These are phyloP conservation scores for Calonectria montana DNA, from an alignment of 2,329 filamentous ascomycete species.

Conservation along the genomic window DNA sequence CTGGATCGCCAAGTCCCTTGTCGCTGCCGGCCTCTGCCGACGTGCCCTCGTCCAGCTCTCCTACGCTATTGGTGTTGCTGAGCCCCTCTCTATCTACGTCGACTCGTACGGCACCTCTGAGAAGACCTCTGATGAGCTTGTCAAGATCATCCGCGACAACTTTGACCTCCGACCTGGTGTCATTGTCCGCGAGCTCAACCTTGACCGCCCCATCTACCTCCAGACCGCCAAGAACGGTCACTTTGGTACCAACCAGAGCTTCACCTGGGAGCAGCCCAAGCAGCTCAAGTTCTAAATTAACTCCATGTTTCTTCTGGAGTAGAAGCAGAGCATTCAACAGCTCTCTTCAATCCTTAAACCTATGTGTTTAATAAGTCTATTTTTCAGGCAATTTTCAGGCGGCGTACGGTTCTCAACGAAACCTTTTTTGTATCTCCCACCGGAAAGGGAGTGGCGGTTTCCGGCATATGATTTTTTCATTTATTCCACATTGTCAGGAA, in stretches of 20 bases:
- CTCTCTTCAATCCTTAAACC: constrained; percentile 48
- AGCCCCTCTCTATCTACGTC: constrained; percentile 97
- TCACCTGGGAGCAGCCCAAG: constrained; percentile 99
- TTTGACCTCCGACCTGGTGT: constrained; percentile 98
- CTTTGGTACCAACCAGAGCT: constrained; percentile 96
- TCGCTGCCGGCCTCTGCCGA: constrained; percentile 87
- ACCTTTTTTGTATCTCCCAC: constrained; percentile 50
- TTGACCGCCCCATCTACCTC: constrained; percentile 97
- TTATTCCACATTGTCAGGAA: constrained; percentile 40
- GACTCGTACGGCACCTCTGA: constrained; percentile 96
- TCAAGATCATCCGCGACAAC: constrained; percentile 94
- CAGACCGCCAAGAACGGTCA: constrained; percentile 99
- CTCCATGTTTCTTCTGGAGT: constrained; percentile 29
- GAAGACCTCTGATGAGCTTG: constrained; percentile 91
- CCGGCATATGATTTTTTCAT: constrained; percentile 47
- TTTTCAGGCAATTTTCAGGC: constrained; percentile 50
- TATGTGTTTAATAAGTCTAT: constrained; percentile 53
- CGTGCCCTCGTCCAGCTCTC: constrained; percentile 97
- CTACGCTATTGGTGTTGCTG: constrained; percentile 98
- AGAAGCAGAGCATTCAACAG: constrained; percentile 55
- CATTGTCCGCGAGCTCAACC: constrained; percentile 96
- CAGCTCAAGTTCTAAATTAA: constrained; percentile 83
- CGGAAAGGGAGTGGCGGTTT: constrained; percentile 50
- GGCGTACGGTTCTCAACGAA: constrained; percentile 62
- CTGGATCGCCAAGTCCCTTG: constrained; percentile 99